These are phyloP conservation scores for Penicillium sp. DNA, from an alignment of 2,329 filamentous ascomycete species.

Conservation along the genomic window DNA sequence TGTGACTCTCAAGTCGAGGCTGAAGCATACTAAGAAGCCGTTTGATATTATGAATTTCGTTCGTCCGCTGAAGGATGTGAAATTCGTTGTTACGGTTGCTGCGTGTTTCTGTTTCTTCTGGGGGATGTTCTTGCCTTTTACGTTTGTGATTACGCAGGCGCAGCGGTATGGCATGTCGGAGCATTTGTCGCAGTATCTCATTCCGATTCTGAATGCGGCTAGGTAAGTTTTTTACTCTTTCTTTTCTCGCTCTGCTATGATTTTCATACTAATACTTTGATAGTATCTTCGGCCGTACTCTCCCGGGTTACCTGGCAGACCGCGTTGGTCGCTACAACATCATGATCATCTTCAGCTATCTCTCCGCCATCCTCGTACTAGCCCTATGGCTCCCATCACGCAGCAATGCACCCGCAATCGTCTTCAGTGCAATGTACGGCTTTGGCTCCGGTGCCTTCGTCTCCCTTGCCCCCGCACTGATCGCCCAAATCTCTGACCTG, in stretches of 20 bases:
- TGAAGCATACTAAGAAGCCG: conserved; percentile 39
- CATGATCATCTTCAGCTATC: conserved; percentile 55
- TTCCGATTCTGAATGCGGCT: conserved; percentile 60
- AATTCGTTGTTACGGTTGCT: conserved; percentile 31
- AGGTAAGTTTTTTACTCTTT: conserved; percentile 38
- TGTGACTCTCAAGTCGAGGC: conserved; percentile 58
- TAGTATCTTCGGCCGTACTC: conserved; percentile 43
- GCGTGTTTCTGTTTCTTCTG: conserved; percentile 55
- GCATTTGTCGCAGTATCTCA: conserved; percentile 58
- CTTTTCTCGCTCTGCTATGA: not conserved
- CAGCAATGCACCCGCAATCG: conserved; percentile 63
- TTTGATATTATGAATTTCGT: conserved; percentile 30
- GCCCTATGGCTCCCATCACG: conserved; percentile 62
- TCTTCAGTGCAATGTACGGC: conserved; percentile 72
- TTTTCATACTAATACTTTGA: not conserved
- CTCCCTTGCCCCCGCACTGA: conserved; percentile 65
- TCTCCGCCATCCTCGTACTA: conserved; percentile 45
- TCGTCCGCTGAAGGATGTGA: conserved; percentile 31
- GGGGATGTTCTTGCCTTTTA: conserved; percentile 66
- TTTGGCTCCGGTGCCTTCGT: conserved; percentile 72
- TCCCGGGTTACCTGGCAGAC: conserved; percentile 42
- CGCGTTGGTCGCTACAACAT: conserved; percentile 45
- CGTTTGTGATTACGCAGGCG: conserved; percentile 57
- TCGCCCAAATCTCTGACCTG: conserved; percentile 74
- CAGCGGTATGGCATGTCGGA: conserved; percentile 57